Evolutionary conservation across 441 rosid genomes (phyloP), one percentile per base, ranked within the genome.

Genomic region (Lepidium campestre): DNA sequence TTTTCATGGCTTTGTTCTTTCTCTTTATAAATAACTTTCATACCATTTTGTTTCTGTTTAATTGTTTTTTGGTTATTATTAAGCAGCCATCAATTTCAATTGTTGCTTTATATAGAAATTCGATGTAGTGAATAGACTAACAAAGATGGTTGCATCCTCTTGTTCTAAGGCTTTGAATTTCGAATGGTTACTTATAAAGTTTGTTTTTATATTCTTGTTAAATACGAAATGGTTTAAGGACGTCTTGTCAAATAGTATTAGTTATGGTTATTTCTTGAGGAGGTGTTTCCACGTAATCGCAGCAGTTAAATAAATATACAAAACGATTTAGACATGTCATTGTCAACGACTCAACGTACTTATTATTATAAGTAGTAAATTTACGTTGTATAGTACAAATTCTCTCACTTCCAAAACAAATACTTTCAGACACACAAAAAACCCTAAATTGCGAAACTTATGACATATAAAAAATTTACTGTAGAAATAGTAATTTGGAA

Each of bases 21-120:
- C 62, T 62, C 6, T 39, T 57, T 64, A 49, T 56, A 35, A 48
- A 62, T 31, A 56, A 40, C 23, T 47, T 22, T 54, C 6, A 35
- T 60, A 6, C 19, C 7, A 10, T 5, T 36, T 17, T 47, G 8
- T 36, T 27, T 22, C 11, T 19, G 14, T 23, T 59, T 27, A 14
- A n/a, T 57, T 64, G 22, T 34, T 65, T 15, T 57, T 57, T 57
- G 10, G 3, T 40, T 23, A 46, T 54, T 56, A 23, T 68, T 68
- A 50, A 53, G 49, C 48, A 62, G 62, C 23, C 56, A 34, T 40
- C 63, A 20, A 55, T 17, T 55, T 68, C 65, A 68, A 62, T 15
- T 62, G 73, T 56, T 67, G 48, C 47, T 31, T 29, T 62, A 62
- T 8, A 40, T 40, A 29, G 64, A 62, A 61, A 15, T 47, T 13